These are phyloP conservation scores for Xerocomellus dryophilus DNA, from an alignment of 768 basidiomycete species.

Conservation along the genomic window DNA sequence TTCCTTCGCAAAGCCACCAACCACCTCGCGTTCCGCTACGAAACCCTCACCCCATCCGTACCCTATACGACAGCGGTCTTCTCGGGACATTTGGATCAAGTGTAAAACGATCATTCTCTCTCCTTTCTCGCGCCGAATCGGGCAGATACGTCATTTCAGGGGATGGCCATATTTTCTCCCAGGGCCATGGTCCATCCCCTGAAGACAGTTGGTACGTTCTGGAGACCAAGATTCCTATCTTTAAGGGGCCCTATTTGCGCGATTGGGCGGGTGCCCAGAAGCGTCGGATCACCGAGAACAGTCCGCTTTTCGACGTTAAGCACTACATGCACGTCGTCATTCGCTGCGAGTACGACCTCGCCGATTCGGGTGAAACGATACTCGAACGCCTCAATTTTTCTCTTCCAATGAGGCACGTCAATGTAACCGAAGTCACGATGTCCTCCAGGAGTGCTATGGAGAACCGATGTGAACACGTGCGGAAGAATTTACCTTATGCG, in stretches of 20 bases:
- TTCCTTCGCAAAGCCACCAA: constrained; percentile 55
- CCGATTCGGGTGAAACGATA: constrained; percentile 30
- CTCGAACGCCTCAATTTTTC: constrained; percentile 34
- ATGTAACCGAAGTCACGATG: constrained; percentile 32
- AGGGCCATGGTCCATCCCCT: constrained; percentile 17
- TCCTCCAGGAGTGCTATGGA: background rate
- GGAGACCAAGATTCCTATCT: constrained; percentile 21
- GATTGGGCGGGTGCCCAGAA: constrained; percentile 32
- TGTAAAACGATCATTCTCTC: constrained; percentile 39
- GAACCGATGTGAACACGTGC: constrained; percentile 5
- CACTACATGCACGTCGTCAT: constrained; percentile 57
- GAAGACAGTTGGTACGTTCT: constrained; percentile 29
- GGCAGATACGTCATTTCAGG: constrained; percentile 49
- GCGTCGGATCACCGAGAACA: constrained; percentile 44
- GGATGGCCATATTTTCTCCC: constrained; percentile 48
- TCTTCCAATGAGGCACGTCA: constrained; percentile 52
- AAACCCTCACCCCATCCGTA: constrained; percentile 47
- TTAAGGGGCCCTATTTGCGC: constrained; percentile 5
- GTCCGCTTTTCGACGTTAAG: constrained; percentile 55
- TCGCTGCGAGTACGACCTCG: constrained; percentile 52
- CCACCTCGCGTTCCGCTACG: constrained; percentile 63
- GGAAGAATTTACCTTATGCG: constrained; percentile 18
- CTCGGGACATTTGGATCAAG: constrained; percentile 25
- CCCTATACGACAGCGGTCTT: constrained; percentile 47
- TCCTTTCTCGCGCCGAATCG: constrained; percentile 47